A percentile compares a stretch with the other conserved stretches of the same genome.
phyloP scores from a whole-genome alignment of 768 basidiomycete species.

The Galerina sulciceps region DNA sequence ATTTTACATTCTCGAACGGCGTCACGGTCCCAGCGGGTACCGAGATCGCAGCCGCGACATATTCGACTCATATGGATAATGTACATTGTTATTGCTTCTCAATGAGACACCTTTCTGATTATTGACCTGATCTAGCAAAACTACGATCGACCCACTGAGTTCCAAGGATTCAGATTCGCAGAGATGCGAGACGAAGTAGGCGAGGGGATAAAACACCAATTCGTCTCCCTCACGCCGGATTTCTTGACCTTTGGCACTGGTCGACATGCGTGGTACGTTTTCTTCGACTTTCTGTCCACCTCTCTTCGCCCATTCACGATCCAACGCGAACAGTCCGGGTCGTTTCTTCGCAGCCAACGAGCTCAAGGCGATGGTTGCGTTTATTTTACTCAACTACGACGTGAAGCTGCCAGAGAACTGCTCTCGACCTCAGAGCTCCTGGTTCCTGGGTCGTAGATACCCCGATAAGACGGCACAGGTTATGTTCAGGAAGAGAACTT shows the following conservation, averaged over 20 bases:
- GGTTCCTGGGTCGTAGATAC: conserved; percentile 18
- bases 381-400: conserved; percentile 45
- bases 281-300: neutral
- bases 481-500: conserved; percentile 29
- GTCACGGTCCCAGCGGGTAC: neutral
- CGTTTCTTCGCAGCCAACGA: conserved; percentile 49
- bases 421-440: conserved; percentile 18
- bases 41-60: neutral
- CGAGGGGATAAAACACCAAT: neutral
- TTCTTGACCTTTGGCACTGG: neutral
- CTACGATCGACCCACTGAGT: neutral
- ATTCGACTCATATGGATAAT: neutral
- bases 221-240: neutral
- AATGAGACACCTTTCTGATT: no score
- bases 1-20: neutral
- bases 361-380: conserved; percentile 45
- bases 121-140: neutral
- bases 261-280: no score
- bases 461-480: conserved; percentile 25
- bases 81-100: no score
- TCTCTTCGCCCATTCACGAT: no score
- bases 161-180: no score
- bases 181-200: neutral
- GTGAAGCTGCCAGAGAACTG: conserved; percentile 32
- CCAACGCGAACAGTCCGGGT: conserved; percentile 34